Percentiles rank a stretch among this genome's conserved stretches.
These are phyloP conservation scores for Penicillium vulpinum DNA, from an alignment of 2,329 filamentous ascomycete species.

Conservation along the genomic window DNA sequence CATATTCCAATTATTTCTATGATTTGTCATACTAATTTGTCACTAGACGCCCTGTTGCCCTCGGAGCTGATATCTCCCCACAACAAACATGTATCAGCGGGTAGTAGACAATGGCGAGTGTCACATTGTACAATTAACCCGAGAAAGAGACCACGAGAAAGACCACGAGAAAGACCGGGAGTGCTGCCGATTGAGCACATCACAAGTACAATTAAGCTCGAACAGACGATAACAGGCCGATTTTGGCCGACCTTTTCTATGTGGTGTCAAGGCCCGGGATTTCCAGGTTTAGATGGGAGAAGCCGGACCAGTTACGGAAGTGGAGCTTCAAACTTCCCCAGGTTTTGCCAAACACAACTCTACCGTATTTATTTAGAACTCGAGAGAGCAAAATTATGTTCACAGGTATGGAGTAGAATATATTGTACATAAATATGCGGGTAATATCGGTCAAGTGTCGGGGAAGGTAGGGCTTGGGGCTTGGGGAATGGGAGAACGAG, in stretches of 20 bases:
- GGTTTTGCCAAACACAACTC: neutral
- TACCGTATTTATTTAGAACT: neutral
- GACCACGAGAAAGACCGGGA: neutral
- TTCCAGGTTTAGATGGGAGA: neutral
- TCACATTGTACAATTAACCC: neutral
- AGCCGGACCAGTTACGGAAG: conserved; percentile 3
- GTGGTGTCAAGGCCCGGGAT: neutral
- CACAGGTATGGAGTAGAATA: no score
- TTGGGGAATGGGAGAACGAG: neutral
- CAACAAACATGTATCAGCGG: neutral
- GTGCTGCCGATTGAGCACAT: neutral
- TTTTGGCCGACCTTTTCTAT: neutral
- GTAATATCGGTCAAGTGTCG: conserved; percentile 1
- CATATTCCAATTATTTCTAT: neutral
- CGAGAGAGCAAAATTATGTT: neutral
- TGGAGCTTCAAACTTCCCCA: conserved; percentile 7
- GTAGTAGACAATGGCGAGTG: neutral
- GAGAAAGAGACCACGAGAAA: neutral
- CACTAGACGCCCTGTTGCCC: neutral
- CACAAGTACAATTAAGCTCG: neutral
- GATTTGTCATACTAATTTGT: neutral
- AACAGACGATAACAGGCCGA: neutral
- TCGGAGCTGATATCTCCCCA: neutral
- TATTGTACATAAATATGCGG: conserved; percentile 4
- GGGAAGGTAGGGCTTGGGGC: neutral